Evolutionary conservation across 2,329 filamentous ascomycete genomes (phyloP).

Genomic region (Microdochium paspali): DNA sequence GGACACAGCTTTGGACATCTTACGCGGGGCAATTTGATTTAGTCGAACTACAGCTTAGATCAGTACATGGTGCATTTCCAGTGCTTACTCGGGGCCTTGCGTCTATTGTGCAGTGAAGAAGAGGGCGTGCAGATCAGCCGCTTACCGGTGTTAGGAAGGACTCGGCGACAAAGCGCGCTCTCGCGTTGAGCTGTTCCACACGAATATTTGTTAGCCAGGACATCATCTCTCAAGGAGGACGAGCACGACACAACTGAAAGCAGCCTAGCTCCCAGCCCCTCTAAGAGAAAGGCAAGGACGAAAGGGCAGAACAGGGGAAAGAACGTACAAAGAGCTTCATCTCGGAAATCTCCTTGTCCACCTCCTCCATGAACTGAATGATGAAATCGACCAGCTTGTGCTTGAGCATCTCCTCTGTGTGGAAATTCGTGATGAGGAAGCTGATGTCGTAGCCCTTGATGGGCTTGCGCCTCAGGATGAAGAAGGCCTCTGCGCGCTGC

Average conservation of each 20-base stretch:
- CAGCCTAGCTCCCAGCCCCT: too few species aligned
- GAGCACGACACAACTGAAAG: conserved; percentile 1
- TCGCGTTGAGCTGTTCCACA: conserved; percentile 76
- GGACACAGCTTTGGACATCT: too few species aligned
- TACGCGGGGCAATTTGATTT: too few species aligned
- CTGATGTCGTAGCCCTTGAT: conserved; percentile 99
- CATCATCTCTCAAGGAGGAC: conserved; percentile 2
- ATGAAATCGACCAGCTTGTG: conserved; percentile 99
- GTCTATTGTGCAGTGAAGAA: too few species aligned
- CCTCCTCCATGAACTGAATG: conserved; percentile 99
- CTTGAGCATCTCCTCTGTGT: conserved; percentile 97
- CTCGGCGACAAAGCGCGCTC: conserved; percentile 95
- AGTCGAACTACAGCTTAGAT: too few species aligned
- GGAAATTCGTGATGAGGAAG: conserved; percentile 97
- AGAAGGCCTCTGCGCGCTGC: conserved; percentile 93
- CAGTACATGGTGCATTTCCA: too few species aligned
- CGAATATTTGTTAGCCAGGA: conserved; percentile 16
- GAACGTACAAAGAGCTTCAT: conserved; percentile 96
- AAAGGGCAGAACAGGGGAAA: background rate
- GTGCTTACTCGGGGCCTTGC: too few species aligned
- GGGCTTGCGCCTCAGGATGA: conserved; percentile 89
- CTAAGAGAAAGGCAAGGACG: conserved; percentile 8
- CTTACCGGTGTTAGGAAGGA: conserved; percentile 91
- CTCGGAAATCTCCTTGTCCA: conserved; percentile 99
- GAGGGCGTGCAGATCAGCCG: too few species aligned